These are phyloP conservation scores for Trebouxia sp. DNA, from an alignment of 139 green algal species.

Conservation along the genomic window DNA sequence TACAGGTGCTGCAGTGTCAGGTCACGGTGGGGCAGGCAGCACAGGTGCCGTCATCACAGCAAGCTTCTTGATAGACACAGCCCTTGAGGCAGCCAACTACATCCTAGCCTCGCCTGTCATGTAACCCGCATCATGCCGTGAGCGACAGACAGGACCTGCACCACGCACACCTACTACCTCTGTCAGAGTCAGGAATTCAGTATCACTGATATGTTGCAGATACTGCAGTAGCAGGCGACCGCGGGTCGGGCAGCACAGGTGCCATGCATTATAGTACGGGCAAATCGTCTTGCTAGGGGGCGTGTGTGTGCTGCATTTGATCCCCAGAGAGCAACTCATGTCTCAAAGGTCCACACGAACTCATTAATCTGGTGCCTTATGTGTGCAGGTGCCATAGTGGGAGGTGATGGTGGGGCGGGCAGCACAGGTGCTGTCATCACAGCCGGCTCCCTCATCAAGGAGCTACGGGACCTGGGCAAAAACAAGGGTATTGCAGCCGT, in stretches of 20 bases:
- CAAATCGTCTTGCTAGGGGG: no score
- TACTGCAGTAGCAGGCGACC: no score
- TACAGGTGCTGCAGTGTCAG: conserved; percentile 23
- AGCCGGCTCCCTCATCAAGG: conserved; percentile 48
- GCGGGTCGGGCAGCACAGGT: no score
- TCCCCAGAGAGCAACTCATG: no score
- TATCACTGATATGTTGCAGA: no score
- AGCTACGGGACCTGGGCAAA: conserved; percentile 55
- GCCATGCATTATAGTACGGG: no score
- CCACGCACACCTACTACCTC: no score
- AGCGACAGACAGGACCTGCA: no score
- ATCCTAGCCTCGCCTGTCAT: conserved; percentile 73
- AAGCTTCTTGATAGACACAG: conserved; percentile 50
- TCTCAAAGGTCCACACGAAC: no score
- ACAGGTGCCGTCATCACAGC: conserved; percentile 7
- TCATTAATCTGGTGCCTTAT: background rate
- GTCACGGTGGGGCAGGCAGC: conserved; percentile 4
- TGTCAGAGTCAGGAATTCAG: no score
- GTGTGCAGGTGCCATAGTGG: conserved; percentile 32
- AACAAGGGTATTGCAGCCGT: conserved; percentile 67
- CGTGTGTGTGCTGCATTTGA: no score
- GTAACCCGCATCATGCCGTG: no score
- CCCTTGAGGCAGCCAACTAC: conserved; percentile 50
- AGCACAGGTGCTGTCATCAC: conserved; percentile 29
- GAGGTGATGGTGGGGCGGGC: conserved; percentile 19